Conservation (phyloP, 2,329 filamentous ascomycete species). For the Dothideomycetes sp. region DNA sequence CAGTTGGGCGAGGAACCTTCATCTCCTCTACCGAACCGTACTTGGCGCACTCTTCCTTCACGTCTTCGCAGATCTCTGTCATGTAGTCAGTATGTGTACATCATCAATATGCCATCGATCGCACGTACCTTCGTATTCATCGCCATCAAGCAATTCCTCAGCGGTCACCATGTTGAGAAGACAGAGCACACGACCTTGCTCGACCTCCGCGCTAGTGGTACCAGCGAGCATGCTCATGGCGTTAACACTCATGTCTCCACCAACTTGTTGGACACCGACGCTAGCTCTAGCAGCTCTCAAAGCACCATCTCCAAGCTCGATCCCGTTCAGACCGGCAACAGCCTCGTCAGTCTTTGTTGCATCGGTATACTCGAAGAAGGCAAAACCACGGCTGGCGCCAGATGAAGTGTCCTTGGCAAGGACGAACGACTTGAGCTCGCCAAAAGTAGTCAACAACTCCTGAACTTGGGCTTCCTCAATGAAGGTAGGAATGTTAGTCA, state of each 20-base stretch:
- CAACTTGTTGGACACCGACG: conserved; percentile 88
- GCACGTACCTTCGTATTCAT: conserved; percentile 81
- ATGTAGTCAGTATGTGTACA: conserved; percentile 20
- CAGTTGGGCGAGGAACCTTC: conserved; percentile 82
- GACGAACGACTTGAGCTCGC: conserved; percentile 84
- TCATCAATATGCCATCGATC: background rate
- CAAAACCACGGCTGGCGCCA: conserved; percentile 76
- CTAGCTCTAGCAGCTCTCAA: conserved; percentile 83
- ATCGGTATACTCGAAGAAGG: conserved; percentile 91
- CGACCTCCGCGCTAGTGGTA: conserved; percentile 62
- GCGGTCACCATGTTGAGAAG: conserved; percentile 97
- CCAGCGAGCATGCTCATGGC: conserved; percentile 97
- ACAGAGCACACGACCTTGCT: conserved; percentile 77
- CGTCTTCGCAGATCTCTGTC: conserved; percentile 90
- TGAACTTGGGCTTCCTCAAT: conserved; percentile 85
- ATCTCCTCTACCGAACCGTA: conserved; percentile 78
- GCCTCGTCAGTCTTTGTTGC: conserved; percentile 69
- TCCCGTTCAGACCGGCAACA: conserved; percentile 82
- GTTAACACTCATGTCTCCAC: conserved; percentile 90
- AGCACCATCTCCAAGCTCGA: conserved; percentile 80
- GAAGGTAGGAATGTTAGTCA: conserved; percentile 80
- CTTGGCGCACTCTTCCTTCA: conserved; percentile 86
- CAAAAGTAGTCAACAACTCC: conserved; percentile 83
- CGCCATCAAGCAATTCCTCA: conserved; percentile 85
- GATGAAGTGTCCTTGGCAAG: conserved; percentile 79